Base-by-base conservation (phyloP, 2,329 filamentous ascomycete species). In the Ceratocystis alfenasii region DNA sequence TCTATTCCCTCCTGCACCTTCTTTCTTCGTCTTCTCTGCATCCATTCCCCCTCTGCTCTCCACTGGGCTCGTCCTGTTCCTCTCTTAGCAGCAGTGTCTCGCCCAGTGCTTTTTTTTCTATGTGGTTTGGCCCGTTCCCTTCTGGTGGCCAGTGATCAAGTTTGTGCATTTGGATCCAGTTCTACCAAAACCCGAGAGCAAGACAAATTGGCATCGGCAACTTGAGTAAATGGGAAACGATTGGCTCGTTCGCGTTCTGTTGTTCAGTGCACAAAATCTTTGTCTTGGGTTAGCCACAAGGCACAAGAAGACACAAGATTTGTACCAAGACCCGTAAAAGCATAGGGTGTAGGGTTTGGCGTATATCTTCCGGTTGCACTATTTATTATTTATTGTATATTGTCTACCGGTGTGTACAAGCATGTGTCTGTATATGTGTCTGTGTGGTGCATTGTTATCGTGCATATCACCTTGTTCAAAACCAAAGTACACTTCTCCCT, bases 231-330 rank as follows among this genome's bases (percentile, higher is more conserved):
- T 25, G 10, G 22, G 22, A 53, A 53, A 53, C 48, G 20, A 53
- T 53, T 53, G 48, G 48, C 48, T 53, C 48, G 48, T 53, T 53
- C 48, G 22, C 48, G 48, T 28, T 53, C 48, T 53, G 48, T 28
- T 22, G 46, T 48, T n/a, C n/a, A 48, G 46, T 48, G 15, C 48
- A 53, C 57, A 20, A 61, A 61, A 17, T 36, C 57, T 12, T 4
- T n/a, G 28, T 61, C 36, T 41, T 41, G 28, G 36, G 17, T 41
- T 33, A 61, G 28, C 30, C 57, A 61, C 30, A 20, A 20, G 36
- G 36, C 36, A 41, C 36, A 41, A 41, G 10, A 41, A 41, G 12
- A 41, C 36, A 41, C 30, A 61, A 10, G 57, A 33, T 33, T 61
- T 33, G 28, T 53, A n/a, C 48, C 0, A 10, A 10, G 20, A 53